These are phyloP conservation scores for Sechiopsis laciniata DNA, from an alignment of 306 rosid genomes.

Conservation along the genomic window DNA sequence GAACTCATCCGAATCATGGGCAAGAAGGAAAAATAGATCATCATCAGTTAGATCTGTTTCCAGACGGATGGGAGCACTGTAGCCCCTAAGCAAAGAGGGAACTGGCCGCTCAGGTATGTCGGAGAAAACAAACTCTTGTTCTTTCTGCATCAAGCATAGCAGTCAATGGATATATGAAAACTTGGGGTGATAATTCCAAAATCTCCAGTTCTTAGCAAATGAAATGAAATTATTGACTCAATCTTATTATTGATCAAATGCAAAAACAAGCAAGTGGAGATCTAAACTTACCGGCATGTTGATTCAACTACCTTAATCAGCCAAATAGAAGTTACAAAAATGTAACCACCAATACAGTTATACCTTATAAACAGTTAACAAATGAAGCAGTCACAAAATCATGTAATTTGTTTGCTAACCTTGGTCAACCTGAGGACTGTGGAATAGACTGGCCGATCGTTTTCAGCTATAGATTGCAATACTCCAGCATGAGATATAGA, in stretches of 20 bases:
- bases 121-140: conserved; percentile 79
- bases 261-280: neutral
- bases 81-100: conserved; percentile 81
- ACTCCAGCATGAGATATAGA: conserved; percentile 59
- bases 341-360: neutral
- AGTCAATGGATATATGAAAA: neutral
- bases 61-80: conserved; percentile 91
- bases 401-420: conserved; percentile 39
- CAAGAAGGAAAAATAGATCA: conserved; percentile 83
- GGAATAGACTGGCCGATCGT: conserved; percentile 49
- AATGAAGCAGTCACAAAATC: conserved; percentile 4
- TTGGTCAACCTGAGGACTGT: conserved; percentile 85
- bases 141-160: conserved; percentile 48
- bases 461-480: conserved; percentile 48
- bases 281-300: neutral
- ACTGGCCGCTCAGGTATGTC: conserved; percentile 75
- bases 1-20: conserved; percentile 87
- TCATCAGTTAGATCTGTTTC: conserved; percentile 72
- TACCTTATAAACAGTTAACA: neutral
- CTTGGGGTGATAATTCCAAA: neutral
- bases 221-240: neutral
- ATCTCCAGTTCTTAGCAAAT: conserved; percentile 6
- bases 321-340: neutral
- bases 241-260: no score
- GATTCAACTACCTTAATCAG: no score